Evolutionary conservation across 2,329 filamentous ascomycete genomes (phyloP).

Genomic region (Elsinoe australis): DNA sequence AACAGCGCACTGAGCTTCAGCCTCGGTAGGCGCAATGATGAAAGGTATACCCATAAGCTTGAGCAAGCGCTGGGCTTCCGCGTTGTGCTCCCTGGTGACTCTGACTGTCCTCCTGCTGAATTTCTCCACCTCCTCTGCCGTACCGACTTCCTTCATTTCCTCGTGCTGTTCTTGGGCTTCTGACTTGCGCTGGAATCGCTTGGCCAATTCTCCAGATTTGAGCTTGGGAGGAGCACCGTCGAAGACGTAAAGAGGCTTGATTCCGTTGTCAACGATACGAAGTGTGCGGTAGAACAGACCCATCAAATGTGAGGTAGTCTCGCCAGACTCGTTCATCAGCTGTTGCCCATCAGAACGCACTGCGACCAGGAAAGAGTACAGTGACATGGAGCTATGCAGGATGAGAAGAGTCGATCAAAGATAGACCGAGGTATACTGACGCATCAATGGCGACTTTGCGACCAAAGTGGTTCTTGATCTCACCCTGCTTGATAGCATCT

Average conservation of each 20-base stretch:
- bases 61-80: slow-evolving; percentile 81
- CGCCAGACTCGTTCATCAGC: slow-evolving; percentile 87
- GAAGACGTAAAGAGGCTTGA: slow-evolving; percentile 97
- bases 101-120: slow-evolving; percentile 88
- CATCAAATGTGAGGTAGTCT: slow-evolving; percentile 97
- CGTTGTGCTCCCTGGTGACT: slow-evolving; percentile 94
- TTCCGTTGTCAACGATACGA: slow-evolving; percentile 96
- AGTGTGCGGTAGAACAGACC: slow-evolving; percentile 99
- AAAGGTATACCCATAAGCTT: slow-evolving; percentile 95
- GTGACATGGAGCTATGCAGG: slow-evolving; percentile 74
- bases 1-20: slow-evolving; percentile 90
- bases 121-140: slow-evolving; percentile 95
- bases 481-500: slow-evolving; percentile 89
- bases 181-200: slow-evolving; percentile 89
- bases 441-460: slow-evolving; percentile 85
- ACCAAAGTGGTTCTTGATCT: slow-evolving; percentile 98
- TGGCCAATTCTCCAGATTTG: slow-evolving; percentile 93
- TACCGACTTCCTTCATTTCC: slow-evolving; percentile 94
- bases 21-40: slow-evolving; percentile 91
- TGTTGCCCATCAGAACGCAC: slow-evolving; percentile 95
- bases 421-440: slow-evolving; percentile 28
- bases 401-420: slow-evolving; percentile 8
- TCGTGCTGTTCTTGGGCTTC: slow-evolving; percentile 85
- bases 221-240: slow-evolving; percentile 94
- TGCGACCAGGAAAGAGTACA: slow-evolving; percentile 97